These are phyloP conservation scores for Leccinum pachyderme DNA, from an alignment of 1,284 basidiomycete genomes.

Conservation along the genomic window DNA sequence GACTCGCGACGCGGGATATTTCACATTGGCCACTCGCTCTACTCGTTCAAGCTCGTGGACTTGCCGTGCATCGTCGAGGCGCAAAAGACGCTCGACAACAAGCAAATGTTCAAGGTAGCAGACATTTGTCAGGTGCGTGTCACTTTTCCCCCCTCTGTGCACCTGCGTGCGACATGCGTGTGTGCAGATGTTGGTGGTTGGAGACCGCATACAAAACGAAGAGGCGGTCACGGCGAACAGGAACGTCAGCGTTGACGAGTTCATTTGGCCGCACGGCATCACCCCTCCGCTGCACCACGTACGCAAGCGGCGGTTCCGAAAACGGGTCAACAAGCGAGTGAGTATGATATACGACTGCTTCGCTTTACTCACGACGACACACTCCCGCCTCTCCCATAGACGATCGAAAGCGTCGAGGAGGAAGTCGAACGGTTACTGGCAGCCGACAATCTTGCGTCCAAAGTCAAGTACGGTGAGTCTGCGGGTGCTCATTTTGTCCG, in stretches of 20 bases:
- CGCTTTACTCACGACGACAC: slow-evolving; percentile 6
- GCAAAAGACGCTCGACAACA: slow-evolving; percentile 95
- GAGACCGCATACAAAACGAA: slow-evolving; percentile 73
- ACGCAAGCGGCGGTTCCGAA: slow-evolving; percentile 91
- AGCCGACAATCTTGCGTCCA: slow-evolving; percentile 79
- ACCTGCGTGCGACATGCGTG: slow-evolving; percentile 9
- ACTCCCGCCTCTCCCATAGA: slow-evolving; percentile 45
- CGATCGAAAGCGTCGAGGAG: slow-evolving; percentile 96
- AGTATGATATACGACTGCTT: slow-evolving; percentile 22
- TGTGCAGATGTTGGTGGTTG: slow-evolving; percentile 82
- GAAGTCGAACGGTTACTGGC: slow-evolving; percentile 91
- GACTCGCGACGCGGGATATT: slow-evolving; percentile 93
- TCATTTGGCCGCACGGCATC: slow-evolving; percentile 96
- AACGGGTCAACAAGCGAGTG: slow-evolving; percentile 81
- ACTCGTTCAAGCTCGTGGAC: slow-evolving; percentile 94
- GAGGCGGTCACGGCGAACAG: slow-evolving; percentile 55
- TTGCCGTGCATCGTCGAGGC: slow-evolving; percentile 93
- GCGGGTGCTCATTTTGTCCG: neutral
- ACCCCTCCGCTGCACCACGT: slow-evolving; percentile 92
- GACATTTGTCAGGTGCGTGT: slow-evolving; percentile 91
- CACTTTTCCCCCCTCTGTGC: neutral
- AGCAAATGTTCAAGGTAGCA: slow-evolving; percentile 97
- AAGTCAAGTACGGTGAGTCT: slow-evolving; percentile 71
- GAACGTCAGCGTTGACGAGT: slow-evolving; percentile 90
- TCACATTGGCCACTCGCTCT: slow-evolving; percentile 79